These are phyloP conservation scores for Talaromyces adpressus DNA, from an alignment of 495 filamentous ascomycete genomes.

Conservation along the genomic window DNA sequence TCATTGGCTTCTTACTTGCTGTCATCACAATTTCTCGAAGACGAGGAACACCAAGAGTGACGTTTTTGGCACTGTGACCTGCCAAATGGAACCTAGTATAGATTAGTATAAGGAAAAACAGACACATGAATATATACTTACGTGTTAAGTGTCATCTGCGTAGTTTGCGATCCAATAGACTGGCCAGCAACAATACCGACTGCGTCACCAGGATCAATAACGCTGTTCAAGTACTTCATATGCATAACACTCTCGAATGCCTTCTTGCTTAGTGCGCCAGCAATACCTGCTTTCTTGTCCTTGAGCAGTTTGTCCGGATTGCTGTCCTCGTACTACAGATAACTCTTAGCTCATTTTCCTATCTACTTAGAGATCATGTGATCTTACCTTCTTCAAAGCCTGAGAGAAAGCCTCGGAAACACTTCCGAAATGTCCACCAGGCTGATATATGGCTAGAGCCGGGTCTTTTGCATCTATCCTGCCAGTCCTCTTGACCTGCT, in stretches of 20 bases:
- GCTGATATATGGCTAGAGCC: slow-evolving; percentile 63
- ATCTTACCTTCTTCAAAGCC: slow-evolving; percentile 46
- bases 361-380: neutral
- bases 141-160: slow-evolving; percentile 99
- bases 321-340: slow-evolving; percentile 59
- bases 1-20: slow-evolving; percentile 78
- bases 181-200: slow-evolving; percentile 96
- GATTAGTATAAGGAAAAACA: neutral
- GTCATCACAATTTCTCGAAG: slow-evolving; percentile 99
- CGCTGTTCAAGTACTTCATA: slow-evolving; percentile 85
- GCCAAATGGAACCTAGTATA: slow-evolving; percentile 83
- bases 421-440: slow-evolving; percentile 69
- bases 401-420: slow-evolving; percentile 82
- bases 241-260: slow-evolving; percentile 76
- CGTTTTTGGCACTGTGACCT: slow-evolving; percentile 96
- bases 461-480: slow-evolving; percentile 68
- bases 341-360: slow-evolving; percentile 15
- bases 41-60: slow-evolving; percentile 96
- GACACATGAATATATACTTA: neutral
- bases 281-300: slow-evolving; percentile 61
- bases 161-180: slow-evolving; percentile 93
- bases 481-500: slow-evolving; percentile 64
- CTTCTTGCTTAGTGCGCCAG: slow-evolving; percentile 56
- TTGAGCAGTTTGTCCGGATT: slow-evolving; percentile 72
- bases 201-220: slow-evolving; percentile 96